These are phyloP conservation scores for Triticum dicoccoides DNA, from an alignment of 176 grass and related monocot species.

Conservation along the genomic window DNA sequence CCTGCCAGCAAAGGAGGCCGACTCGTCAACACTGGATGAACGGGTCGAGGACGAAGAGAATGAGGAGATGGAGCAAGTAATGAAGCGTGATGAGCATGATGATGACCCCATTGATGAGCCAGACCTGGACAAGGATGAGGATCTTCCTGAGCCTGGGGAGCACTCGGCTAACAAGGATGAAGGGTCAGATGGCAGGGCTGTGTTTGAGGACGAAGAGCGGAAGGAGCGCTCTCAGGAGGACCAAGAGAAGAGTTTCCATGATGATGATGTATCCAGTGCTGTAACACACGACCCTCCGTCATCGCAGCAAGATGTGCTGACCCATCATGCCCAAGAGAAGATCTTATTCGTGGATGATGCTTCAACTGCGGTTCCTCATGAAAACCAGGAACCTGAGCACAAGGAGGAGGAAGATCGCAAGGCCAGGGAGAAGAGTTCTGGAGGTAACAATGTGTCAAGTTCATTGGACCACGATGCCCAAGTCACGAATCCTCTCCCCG, in stretches of 20 bases:
- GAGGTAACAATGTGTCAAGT: conserved; percentile 57
- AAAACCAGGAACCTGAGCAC: conserved; percentile 25
- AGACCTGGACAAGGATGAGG: conserved; percentile 42
- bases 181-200: conserved; percentile 38
- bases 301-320: conserved; percentile 33
- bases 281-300: conserved; percentile 51
- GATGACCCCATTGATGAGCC: conserved; percentile 48
- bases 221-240: conserved; percentile 62
- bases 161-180: conserved; percentile 48
- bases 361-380: conserved; percentile 53
- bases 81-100: conserved; percentile 51
- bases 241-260: conserved; percentile 69
- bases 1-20: conserved; percentile 51
- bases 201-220: conserved; percentile 59
- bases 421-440: conserved; percentile 71
- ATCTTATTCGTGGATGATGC: conserved; percentile 59
- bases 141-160: conserved; percentile 39
- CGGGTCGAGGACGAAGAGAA: conserved; percentile 62
- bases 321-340: conserved; percentile 40
- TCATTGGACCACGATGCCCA: conserved; percentile 64
- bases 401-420: conserved; percentile 54
- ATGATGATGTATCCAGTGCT: conserved; percentile 63
- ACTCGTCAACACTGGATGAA: conserved; percentile 63
- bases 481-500: conserved; percentile 51
- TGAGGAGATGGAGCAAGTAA: conserved; percentile 67